Conservation (phyloP, 2,329 filamentous ascomycete genomes). For the Phyllosticta paracitricarpa region DNA sequence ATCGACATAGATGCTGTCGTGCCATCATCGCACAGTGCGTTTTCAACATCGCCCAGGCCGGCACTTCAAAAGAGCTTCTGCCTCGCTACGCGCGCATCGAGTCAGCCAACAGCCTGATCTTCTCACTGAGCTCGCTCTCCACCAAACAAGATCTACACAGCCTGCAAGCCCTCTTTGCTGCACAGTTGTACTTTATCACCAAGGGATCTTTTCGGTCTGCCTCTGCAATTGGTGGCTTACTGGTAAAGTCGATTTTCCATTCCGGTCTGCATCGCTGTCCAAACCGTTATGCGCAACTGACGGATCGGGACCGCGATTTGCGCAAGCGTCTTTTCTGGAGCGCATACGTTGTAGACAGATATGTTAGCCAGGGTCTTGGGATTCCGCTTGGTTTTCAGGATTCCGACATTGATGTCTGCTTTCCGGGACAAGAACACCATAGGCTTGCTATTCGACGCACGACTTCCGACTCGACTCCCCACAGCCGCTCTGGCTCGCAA, state of each 20-base stretch:
- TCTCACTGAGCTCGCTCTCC: conserved; percentile 8
- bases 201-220: conserved; percentile 49
- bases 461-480: neutral
- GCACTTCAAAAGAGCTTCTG: conserved; percentile 1
- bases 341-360: conserved; percentile 45
- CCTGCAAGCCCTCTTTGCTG: conserved; percentile 41
- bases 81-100: conserved; percentile 9
- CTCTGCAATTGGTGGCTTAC: conserved; percentile 45
- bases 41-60: conserved; percentile 7
- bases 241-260: conserved; percentile 47
- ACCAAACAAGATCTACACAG: conserved; percentile 9
- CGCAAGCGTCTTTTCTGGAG: conserved; percentile 48
- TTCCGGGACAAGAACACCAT: conserved; percentile 41
- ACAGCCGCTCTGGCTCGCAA: neutral
- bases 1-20: conserved; percentile 6
- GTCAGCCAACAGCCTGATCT: conserved; percentile 7
- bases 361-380: conserved; percentile 47
- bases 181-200: conserved; percentile 46
- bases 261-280: conserved; percentile 51
- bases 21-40: conserved; percentile 9
- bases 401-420: conserved; percentile 50
- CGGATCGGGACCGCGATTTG: conserved; percentile 35
- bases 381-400: conserved; percentile 46
- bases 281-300: conserved; percentile 42
- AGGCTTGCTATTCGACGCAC: conserved; percentile 8